phyloP scores from a whole-genome alignment of 108 stramenopile genomes.

The Seminavis robusta region DNA sequence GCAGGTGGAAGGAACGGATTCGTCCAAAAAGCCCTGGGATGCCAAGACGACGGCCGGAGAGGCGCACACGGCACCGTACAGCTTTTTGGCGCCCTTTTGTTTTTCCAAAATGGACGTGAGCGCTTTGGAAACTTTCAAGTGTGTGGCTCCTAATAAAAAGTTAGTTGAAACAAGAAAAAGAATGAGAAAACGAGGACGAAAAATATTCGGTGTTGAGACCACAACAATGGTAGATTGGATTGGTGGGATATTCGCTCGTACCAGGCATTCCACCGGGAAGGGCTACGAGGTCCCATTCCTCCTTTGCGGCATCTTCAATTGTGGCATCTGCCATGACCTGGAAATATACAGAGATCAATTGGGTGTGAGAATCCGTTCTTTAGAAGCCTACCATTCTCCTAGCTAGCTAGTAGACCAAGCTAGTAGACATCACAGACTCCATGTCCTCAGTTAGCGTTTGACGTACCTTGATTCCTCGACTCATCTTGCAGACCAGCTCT shows the following conservation, averaged over 20 bases:
- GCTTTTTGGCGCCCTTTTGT: constrained; percentile 57
- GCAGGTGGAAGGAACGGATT: constrained; percentile 71
- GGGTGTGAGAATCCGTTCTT: too few relatives aligned
- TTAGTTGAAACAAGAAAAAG: neutral
- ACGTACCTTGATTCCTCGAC: constrained; percentile 74
- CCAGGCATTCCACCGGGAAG: constrained; percentile 82
- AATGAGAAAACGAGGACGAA: neutral
- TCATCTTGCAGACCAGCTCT: constrained; percentile 81
- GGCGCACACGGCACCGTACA: constrained; percentile 83
- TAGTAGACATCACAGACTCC: too few relatives aligned
- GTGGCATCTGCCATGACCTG: constrained; percentile 79
- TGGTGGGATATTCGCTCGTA: constrained; percentile 2
- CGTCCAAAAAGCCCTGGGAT: constrained; percentile 60
- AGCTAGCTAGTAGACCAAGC: neutral
- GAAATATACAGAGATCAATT: too few relatives aligned
- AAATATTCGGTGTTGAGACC: neutral
- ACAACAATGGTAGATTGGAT: neutral
- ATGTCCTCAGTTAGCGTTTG: neutral
- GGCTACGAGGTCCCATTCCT: constrained; percentile 85
- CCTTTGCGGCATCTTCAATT: constrained; percentile 75
- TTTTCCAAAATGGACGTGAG: constrained; percentile 68
- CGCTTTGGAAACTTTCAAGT: constrained; percentile 64
- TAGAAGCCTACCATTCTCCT: neutral
- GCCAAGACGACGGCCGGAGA: constrained; percentile 86
- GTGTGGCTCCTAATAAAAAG: constrained; percentile 57